Conservation (phyloP, 1,284 basidiomycete genomes). For the Cryptococcus deneoformans region DNA sequence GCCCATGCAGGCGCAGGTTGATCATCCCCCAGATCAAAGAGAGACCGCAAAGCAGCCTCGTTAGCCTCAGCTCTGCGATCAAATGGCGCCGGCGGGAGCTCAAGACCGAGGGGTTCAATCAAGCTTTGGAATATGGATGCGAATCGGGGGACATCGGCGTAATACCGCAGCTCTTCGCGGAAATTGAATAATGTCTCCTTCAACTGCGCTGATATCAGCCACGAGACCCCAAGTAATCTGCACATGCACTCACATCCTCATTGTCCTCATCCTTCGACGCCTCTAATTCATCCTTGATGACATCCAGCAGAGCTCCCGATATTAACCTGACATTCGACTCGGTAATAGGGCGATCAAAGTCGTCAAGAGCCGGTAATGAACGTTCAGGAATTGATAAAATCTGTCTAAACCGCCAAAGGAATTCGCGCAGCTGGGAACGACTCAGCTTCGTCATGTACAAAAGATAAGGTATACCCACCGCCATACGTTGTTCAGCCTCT, state of each 20-base stretch:
- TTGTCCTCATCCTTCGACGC: slow-evolving; percentile 15
- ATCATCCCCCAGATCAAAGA: slow-evolving; percentile 28
- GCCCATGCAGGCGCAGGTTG: slow-evolving; percentile 30
- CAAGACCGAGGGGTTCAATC: slow-evolving; percentile 17
- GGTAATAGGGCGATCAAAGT: slow-evolving; percentile 41
- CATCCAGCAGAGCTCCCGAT: slow-evolving; percentile 35
- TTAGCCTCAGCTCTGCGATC: slow-evolving; percentile 16
- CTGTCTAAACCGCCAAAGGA: slow-evolving; percentile 31
- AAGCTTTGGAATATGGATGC: slow-evolving; percentile 26
- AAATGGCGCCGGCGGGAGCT: slow-evolving; percentile 14
- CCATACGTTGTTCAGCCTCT: slow-evolving; percentile 36
- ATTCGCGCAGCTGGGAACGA: slow-evolving; percentile 34
- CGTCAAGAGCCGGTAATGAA: slow-evolving; percentile 34
- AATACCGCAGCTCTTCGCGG: slow-evolving; percentile 42
- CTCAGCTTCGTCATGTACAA: neutral
- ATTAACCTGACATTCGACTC: slow-evolving; percentile 37
- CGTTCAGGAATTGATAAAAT: slow-evolving; percentile 35
- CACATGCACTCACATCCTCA: slow-evolving; percentile 16
- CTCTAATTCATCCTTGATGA: slow-evolving; percentile 25
- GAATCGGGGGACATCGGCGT: slow-evolving; percentile 42
- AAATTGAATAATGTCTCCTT: slow-evolving; percentile 17
- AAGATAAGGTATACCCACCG: slow-evolving; percentile 17
- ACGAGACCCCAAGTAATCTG: neutral
- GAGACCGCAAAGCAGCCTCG: slow-evolving; percentile 24
- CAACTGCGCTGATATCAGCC: slow-evolving; percentile 9